These are phyloP conservation scores for Solanum hybrid DNA, from an alignment of 305 asterid species.

Conservation along the genomic window DNA sequence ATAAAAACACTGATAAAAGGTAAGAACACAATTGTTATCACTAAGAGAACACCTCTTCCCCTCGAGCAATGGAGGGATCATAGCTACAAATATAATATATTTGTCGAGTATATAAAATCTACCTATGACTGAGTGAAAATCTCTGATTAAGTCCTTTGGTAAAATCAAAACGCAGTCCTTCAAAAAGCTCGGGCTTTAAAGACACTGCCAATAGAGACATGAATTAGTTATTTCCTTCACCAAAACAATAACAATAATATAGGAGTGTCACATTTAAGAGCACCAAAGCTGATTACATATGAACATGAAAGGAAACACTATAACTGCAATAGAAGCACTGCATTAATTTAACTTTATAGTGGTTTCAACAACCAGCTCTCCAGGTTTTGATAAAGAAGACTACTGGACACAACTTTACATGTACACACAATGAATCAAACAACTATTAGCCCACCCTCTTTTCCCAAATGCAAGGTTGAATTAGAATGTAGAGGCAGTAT, in stretches of 20 bases:
- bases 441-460: neutral
- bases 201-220: slow-evolving; percentile 64
- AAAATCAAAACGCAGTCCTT: slow-evolving; percentile 95
- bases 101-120: slow-evolving; percentile 9
- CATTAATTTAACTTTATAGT: neutral
- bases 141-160: slow-evolving; percentile 82
- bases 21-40: neutral
- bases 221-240: neutral
- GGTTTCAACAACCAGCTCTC: neutral
- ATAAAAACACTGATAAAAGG: slow-evolving; percentile 61
- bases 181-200: slow-evolving; percentile 92
- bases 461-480: neutral
- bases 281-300: neutral
- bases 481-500: neutral
- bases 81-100: neutral
- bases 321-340: neutral
- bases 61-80: neutral
- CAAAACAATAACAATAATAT: neutral
- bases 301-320: neutral
- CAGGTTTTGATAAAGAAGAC: neutral
- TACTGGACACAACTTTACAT: neutral
- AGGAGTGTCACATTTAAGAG: neutral
- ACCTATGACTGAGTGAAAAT: slow-evolving; percentile 96
- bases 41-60: neutral
- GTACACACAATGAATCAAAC: neutral